Percentiles rank a stretch among this genome's conserved stretches.
Conservation (phyloP, 148 eudicot species). For the Dianthus caryophyllus region DNA sequence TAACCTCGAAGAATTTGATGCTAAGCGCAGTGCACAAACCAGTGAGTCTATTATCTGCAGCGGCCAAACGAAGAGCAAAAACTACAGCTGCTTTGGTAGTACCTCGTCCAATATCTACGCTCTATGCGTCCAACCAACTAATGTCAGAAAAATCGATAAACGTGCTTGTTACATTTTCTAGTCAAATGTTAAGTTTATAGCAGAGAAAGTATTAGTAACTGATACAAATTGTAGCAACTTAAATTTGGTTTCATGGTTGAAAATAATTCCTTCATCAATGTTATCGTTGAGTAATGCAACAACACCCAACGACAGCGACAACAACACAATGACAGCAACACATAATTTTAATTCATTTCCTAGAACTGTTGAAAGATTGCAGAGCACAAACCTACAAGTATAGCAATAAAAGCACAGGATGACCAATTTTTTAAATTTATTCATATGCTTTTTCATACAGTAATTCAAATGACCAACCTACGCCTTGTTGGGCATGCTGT, state of each 20-base stretch:
- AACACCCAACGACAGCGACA: no score
- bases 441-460: no score
- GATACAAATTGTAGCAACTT: slow-evolving; percentile 74
- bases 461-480: no score
- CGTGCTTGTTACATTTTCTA: background rate
- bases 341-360: no score
- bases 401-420: no score
- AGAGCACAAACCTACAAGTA: no score
- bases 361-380: no score
- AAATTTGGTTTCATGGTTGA: slow-evolving; percentile 58
- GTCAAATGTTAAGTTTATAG: background rate
- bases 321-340: no score
- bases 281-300: slow-evolving; percentile 38
- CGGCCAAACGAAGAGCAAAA: slow-evolving; percentile 61
- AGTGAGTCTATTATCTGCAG: slow-evolving; percentile 58
- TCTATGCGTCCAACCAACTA: slow-evolving; percentile 98
- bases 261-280: slow-evolving; percentile 57
- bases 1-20: background rate
- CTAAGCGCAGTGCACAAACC: slow-evolving; percentile 38
- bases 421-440: no score
- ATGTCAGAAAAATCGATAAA: slow-evolving; percentile 10
- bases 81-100: slow-evolving; percentile 73
- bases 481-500: no score
- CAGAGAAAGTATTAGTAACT: slow-evolving; percentile 35
- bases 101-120: slow-evolving; percentile 95